Percentiles rank a stretch among this genome's conserved stretches.
These are phyloP conservation scores for Fusarium verticillioides DNA, from an alignment of 2,329 filamentous ascomycete species.

Conservation along the genomic window DNA sequence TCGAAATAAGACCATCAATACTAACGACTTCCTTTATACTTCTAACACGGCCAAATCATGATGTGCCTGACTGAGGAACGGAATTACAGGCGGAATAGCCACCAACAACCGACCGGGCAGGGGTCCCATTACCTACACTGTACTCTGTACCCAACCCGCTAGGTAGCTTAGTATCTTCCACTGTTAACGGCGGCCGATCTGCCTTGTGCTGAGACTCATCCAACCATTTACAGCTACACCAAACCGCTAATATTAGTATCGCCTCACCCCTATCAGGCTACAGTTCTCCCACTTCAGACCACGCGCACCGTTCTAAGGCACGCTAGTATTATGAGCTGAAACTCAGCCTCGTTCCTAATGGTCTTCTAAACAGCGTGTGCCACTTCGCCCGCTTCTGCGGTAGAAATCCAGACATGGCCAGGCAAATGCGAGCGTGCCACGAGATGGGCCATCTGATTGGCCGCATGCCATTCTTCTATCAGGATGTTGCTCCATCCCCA, in stretches of 20 bases:
- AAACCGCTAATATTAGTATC: neutral
- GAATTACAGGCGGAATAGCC: neutral
- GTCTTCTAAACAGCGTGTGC: slow-evolving; percentile 14
- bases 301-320: slow-evolving; percentile 7
- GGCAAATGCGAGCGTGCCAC: slow-evolving; percentile 41
- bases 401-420: slow-evolving; percentile 29
- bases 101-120: neutral
- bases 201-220: neutral
- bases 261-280: slow-evolving; percentile 6
- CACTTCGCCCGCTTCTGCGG: slow-evolving; percentile 34
- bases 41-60: neutral
- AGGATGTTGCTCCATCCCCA: slow-evolving; percentile 24
- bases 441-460: slow-evolving; percentile 33
- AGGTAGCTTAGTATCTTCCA: neutral
- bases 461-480: neutral
- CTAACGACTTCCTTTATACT: neutral
- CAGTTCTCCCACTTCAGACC: slow-evolving; percentile 10
- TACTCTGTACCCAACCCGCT: neutral
- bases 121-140: neutral
- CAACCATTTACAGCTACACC: neutral
- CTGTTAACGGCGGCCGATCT: neutral
- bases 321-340: slow-evolving; percentile 36
- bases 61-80: neutral
- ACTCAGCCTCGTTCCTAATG: slow-evolving; percentile 24
- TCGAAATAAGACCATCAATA: no score